Evolutionary conservation across 257 asterid species (phyloP).

Genomic region (Fraxinus pennsylvanica): DNA sequence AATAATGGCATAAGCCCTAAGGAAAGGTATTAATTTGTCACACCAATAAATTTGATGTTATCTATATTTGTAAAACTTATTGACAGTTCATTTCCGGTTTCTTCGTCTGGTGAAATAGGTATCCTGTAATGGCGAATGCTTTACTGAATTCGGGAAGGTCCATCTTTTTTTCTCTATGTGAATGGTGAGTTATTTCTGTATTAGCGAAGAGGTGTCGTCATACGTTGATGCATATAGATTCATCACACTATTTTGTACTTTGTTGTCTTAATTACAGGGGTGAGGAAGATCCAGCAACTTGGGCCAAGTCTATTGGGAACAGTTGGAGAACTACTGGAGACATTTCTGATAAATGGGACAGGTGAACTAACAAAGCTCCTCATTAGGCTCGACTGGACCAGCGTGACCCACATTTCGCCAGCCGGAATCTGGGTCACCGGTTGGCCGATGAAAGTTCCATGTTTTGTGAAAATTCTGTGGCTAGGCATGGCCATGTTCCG

Average conservation of each 20-base stretch:
- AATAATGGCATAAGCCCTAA: slow-evolving; percentile 48
- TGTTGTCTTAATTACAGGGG: slow-evolving; percentile 57
- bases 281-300: slow-evolving; percentile 86
- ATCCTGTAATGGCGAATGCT: slow-evolving; percentile 77
- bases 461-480: too few species aligned
- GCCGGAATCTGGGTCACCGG: not conserved
- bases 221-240: not conserved
- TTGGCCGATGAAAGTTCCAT: not conserved
- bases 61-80: not conserved
- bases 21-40: slow-evolving; percentile 45
- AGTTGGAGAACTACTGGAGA: slow-evolving; percentile 99
- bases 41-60: not conserved
- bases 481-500: not conserved
- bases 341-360: slow-evolving; percentile 71
- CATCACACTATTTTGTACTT: not conserved
- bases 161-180: slow-evolving; percentile 86
- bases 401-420: not conserved
- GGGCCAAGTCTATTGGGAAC: slow-evolving; percentile 79
- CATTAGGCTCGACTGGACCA: not conserved
- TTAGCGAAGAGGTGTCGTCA: not conserved
- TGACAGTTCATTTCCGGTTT: not conserved
- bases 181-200: slow-evolving; percentile 57
- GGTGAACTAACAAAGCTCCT: slow-evolving; percentile 40
- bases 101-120: slow-evolving; percentile 43
- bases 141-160: slow-evolving; percentile 78